A percentile compares a stretch with the other conserved stretches of the same genome.
Evolutionary conservation across 2,329 filamentous ascomycete species (phyloP).

Genomic region (Fusarium illudens): DNA sequence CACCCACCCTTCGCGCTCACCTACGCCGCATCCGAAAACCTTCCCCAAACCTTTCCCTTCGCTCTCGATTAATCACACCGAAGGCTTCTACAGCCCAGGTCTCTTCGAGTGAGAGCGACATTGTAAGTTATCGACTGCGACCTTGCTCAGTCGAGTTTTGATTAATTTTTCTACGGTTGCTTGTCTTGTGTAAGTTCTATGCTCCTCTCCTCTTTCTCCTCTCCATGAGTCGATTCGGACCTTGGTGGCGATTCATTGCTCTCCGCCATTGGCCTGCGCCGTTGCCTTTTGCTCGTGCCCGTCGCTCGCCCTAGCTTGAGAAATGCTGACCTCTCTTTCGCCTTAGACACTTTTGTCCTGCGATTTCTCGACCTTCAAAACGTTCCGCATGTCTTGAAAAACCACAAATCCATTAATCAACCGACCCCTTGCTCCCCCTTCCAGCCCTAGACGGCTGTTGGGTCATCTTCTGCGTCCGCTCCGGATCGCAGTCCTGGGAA

Average conservation of each 20-base stretch:
- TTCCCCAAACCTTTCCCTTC: constrained; percentile 32
- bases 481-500: constrained; percentile 35
- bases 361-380: constrained; percentile 25
- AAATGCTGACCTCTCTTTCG: constrained; percentile 30
- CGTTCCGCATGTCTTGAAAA: constrained; percentile 44
- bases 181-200: constrained; percentile 34
- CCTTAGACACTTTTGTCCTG: constrained; percentile 32
- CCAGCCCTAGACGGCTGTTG: constrained; percentile 17
- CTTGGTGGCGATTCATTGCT: constrained; percentile 46
- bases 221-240: constrained; percentile 27
- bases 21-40: constrained; percentile 34
- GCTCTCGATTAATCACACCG: constrained; percentile 22
- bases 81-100: constrained; percentile 27
- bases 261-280: constrained; percentile 33
- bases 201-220: constrained; percentile 1
- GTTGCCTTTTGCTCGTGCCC: constrained; percentile 19
- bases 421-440: constrained; percentile 23
- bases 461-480: constrained; percentile 28
- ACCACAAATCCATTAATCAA: constrained; percentile 28
- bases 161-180: constrained; percentile 18
- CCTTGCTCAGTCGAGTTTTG: constrained; percentile 12
- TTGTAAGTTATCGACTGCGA: constrained; percentile 24
- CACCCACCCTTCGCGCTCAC: constrained; percentile 27
- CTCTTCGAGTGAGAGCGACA: constrained; percentile 17
- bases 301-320: constrained; percentile 9